Base-by-base conservation (phyloP, 2,329 filamentous ascomycete genomes). In the Exophiala sp. region DNA sequence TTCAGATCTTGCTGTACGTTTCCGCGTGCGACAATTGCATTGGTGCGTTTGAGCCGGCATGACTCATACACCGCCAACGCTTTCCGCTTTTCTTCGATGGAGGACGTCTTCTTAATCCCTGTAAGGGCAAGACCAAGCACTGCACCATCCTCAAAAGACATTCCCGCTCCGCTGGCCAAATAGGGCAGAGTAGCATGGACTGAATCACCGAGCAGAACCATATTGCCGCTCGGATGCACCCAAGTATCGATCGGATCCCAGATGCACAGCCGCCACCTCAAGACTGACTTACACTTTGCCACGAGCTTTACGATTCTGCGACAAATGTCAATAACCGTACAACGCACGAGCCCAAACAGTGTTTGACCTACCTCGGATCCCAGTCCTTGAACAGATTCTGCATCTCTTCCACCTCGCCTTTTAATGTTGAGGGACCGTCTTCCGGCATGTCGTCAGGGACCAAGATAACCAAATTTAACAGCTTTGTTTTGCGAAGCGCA, bases 151-250 rank as follows among this genome's bases (percentile, higher is more conserved):
- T 68, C 66, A 38, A 69, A 55, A 7, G 65, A 65, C 47, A 63
- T 64, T 10, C 65, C 66, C 1, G 66, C 66, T n/a, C 66, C 66
- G 59, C 67, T 66, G n/a, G 65, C 66, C 12, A 52, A 21, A 33
- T 65, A 70, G 55, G 61, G 72, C 65, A 73, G 68, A 67, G 73
- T 73, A 64, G 74, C 57, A 81, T 73, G 57, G 72, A 70, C 72
- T 5, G 71, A 66, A 46, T 74, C 72, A 29, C 72, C 71, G 18
- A 73, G 64, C 5, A 74, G 56, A 8, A 70, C 71, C 10, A 72
- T 49, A 20, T 44, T 49, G 8, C 50, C 55, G 40, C 46, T 53
- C 2, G 50, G 39, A 34, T 60, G 55, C 10, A 49, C 39, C 58
- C 58, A 60, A 11, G 42, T 40, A 5, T 46, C 48, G 3, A 45